Base-by-base conservation (phyloP, 2,329 filamentous ascomycete genomes). In the Phialemonium atrogriseum region DNA sequence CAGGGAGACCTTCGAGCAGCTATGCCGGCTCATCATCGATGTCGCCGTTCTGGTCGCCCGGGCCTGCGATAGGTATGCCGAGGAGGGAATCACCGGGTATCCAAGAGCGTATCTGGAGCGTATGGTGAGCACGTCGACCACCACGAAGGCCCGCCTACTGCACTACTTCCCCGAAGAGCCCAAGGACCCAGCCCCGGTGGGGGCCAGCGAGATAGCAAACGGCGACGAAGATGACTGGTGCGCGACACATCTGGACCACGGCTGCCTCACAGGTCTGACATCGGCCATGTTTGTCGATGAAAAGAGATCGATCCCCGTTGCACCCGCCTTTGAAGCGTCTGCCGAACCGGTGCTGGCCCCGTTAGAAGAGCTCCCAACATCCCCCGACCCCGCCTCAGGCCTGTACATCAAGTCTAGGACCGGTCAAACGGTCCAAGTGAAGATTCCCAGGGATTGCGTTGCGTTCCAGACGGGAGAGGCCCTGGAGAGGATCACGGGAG, bases 271-370 rank as follows among this genome's bases (percentile, higher is more conserved):
- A 0, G 89, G 88, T 10, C 68, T 98, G 20, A 98, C 91, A 1
- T 89, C 83, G 3, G 88, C 89, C 44, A 94, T 96, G 87, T 96
- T 94, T 56, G 71, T 96, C 40, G 86, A 96, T 50, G 89, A 96
- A 60, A 59, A 52, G 15, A 49, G 45, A 26, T 49, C 50, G 8
- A 45, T 54, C 21, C 43, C 49, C 4, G 35, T 41, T 7, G 45
- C 51, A 16, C 50, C 56, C 20, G 52, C 54, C 37, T 46, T 62
- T 40, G 40, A 46, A 36, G 46, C 60, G 23, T 43, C 59, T 24
- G 51, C 54, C 5, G 40, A 31, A 30, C 39, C 45, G 22, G 52
- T 63, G 3, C 55, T 63, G 7, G 43, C 68, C 2, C 64, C 71
- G 0, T 68, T 94, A 1, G 61, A 70, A 0, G 89, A 95, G 58